Base-by-base conservation (phyloP, 345 rosid genomes). In the Passiflora organensis region DNA sequence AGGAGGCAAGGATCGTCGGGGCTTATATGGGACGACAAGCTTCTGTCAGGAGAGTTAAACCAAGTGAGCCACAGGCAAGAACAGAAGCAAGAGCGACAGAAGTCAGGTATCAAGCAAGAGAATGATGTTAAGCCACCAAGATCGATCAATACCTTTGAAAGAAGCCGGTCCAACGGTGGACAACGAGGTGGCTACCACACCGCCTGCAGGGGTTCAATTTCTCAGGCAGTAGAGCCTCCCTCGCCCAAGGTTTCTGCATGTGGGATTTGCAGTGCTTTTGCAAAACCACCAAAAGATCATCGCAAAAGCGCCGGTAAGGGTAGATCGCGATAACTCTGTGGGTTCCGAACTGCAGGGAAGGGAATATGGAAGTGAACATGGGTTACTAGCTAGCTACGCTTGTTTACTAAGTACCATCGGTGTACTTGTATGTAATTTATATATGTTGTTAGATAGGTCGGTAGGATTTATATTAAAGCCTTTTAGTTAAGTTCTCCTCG, bases 1-100 rank as follows among this genome's bases (percentile, higher is more conserved):
- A 74, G 99, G 38, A 79, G 99, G 39, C 96, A 89, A 34, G 99
- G 99, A 22, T 93, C 96, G 34, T 93, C 96, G 2, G 96, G 99
- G 8, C 70, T 93, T 10, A 81, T 93, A 4, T 93, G 93, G 83
- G 95, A 93, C 37, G 99, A 86, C 58, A 79, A 64, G 73, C 56
- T 78, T 57, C 32, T 93, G 32, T 68, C 85, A 16, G 78, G 76
- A 13, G 91, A 89, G 69, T 64, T 84, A 4, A 86, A 50, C 51
- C 66, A 76, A 65, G 55, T 2, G 19, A 62, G 67, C 34, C 62
- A 60, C 42, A 63, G 69, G 54, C 70, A 65, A 19, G 43, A 58
- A 44, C 51, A 45, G 39, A 12, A 11, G 5, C 43, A 15, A 41
- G 60, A 64, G 8, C 48, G 61, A 3, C 51, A 56, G 22, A 37